Evolutionary conservation across 78 protist genomes (phyloP).

Genomic region (Dictyostelium brefeldianum): DNA sequence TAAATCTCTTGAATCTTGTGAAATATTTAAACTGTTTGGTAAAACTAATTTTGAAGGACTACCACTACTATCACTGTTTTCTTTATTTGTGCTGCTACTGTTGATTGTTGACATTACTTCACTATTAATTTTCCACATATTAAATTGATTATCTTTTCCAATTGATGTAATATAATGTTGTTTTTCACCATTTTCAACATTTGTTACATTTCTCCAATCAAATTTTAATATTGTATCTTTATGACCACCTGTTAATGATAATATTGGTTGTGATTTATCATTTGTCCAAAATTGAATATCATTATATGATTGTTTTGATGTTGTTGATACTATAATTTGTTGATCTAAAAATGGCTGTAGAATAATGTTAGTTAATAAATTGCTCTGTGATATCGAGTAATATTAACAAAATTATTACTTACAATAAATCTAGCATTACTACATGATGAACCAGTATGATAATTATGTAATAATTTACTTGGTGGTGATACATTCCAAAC

Average conservation of each 20-base stretch:
- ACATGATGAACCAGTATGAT: conserved; percentile 47
- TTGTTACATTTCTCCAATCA: conserved; percentile 35
- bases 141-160: conserved; percentile 44
- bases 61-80: neutral
- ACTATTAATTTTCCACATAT: conserved; percentile 34
- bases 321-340: conserved; percentile 23
- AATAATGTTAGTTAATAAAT: neutral
- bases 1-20: conserved; percentile 10
- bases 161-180: conserved; percentile 33
- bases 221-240: conserved; percentile 27
- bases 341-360: conserved; percentile 5
- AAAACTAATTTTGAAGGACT: neutral
- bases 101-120: neutral
- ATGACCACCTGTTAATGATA: conserved; percentile 39
- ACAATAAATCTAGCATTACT: conserved; percentile 35
- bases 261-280: neutral
- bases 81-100: too few relatives aligned
- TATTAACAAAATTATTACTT: neutral
- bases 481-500: conserved; percentile 65
- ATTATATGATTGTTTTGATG: conserved; percentile 16
- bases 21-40: neutral
- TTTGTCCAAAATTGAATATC: conserved; percentile 54
- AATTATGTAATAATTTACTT: neutral
- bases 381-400: neutral
- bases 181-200: neutral